A percentile compares a stretch with the other conserved stretches of the same genome.
Conservation (phyloP, 495 filamentous ascomycete species). For the Neurospora sp. region DNA sequence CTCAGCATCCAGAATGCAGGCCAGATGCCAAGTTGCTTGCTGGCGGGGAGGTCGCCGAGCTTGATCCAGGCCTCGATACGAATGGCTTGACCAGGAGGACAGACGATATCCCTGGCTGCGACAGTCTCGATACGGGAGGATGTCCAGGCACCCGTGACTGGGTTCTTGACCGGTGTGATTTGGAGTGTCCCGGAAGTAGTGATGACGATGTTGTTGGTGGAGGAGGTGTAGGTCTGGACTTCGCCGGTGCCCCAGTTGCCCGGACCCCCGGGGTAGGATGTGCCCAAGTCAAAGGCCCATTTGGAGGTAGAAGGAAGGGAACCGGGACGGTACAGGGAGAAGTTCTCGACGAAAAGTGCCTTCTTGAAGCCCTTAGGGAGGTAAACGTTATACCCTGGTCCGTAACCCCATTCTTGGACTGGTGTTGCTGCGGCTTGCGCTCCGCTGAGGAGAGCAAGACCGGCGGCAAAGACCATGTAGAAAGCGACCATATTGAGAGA, state of each 20-base stretch:
- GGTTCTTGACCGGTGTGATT: slow-evolving; percentile 10
- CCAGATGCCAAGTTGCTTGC: slow-evolving; percentile 37
- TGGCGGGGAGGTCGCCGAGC: slow-evolving; percentile 22
- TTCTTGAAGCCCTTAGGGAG: slow-evolving; percentile 6
- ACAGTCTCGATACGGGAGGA: slow-evolving; percentile 35
- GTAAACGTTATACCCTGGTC: not conserved
- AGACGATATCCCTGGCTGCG: slow-evolving; percentile 21
- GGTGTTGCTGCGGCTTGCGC: not conserved
- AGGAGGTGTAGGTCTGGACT: slow-evolving; percentile 19
- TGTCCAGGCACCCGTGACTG: slow-evolving; percentile 23
- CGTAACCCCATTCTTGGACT: not conserved
- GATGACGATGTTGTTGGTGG: slow-evolving; percentile 15
- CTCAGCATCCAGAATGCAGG: slow-evolving; percentile 41
- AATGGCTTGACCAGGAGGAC: slow-evolving; percentile 23
- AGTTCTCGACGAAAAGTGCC: slow-evolving; percentile 11
- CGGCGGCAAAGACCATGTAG: not conserved
- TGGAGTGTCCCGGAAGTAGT: slow-evolving; percentile 9
- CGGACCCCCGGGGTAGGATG: slow-evolving; percentile 21
- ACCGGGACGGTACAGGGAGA: slow-evolving; percentile 1
- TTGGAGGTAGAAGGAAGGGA: slow-evolving; percentile 8
- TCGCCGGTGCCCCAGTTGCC: slow-evolving; percentile 24
- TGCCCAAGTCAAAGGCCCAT: slow-evolving; percentile 19
- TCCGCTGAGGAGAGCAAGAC: not conserved
- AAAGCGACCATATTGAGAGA: not conserved
- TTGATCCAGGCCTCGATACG: slow-evolving; percentile 29